These are phyloP conservation scores for Trichoderma hamatum DNA, from an alignment of 2,329 filamentous ascomycete species.

Conservation along the genomic window DNA sequence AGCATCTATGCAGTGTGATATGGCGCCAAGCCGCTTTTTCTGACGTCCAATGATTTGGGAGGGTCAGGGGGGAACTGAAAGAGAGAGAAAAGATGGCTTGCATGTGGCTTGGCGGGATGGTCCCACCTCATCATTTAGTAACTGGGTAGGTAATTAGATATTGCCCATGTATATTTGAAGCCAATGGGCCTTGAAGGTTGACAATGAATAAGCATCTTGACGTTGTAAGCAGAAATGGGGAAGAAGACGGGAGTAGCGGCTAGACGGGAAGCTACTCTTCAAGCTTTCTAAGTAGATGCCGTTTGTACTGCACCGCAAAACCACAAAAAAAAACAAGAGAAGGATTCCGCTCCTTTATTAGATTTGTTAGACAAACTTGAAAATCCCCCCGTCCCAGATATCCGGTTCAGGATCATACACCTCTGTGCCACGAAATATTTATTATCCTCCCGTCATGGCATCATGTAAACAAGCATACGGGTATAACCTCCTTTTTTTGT, in stretches of 20 bases:
- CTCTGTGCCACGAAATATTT: not conserved
- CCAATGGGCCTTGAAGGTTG: not conserved
- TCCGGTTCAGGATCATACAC: not conserved
- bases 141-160: not conserved
- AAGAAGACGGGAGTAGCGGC: not conserved
- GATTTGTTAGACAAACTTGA: not conserved
- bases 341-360: not conserved
- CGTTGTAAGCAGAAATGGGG: not conserved
- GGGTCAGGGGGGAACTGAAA: not conserved
- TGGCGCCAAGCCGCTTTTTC: not conserved
- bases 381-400: not conserved
- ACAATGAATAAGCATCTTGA: not conserved
- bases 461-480: slow-evolving; percentile 2
- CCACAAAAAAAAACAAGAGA: not conserved
- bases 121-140: not conserved
- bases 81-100: slow-evolving; percentile 11
- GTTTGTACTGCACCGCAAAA: not conserved
- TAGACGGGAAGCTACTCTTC: not conserved
- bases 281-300: not conserved
- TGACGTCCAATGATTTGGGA: not conserved
- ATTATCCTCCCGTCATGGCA: not conserved
- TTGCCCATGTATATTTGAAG: not conserved
- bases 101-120: not conserved
- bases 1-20: not conserved
- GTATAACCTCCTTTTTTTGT: not conserved